phyloP scores from a whole-genome alignment of 306 rosid genomes.

The Trichosanthes truncata region DNA sequence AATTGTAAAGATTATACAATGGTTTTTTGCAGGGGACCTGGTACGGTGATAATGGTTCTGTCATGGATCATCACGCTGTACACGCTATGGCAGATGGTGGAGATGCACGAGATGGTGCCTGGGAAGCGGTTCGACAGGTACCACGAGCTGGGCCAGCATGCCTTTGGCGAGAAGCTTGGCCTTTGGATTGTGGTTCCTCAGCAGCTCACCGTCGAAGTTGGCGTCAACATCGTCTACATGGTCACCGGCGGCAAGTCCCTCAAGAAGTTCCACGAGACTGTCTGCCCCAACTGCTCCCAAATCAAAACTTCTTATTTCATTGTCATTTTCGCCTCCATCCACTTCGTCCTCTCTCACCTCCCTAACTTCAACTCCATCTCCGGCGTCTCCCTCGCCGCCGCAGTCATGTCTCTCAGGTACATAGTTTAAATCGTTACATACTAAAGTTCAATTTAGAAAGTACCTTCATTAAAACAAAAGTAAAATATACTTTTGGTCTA shows the following conservation, averaged over 20 bases:
- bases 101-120: slow-evolving; percentile 91
- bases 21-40: slow-evolving; percentile 83
- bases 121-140: slow-evolving; percentile 74
- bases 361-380: slow-evolving; percentile 78
- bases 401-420: slow-evolving; percentile 66
- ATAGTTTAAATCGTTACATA: too few relatives aligned
- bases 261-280: slow-evolving; percentile 38
- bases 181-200: slow-evolving; percentile 71
- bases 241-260: slow-evolving; percentile 66
- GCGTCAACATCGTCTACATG: slow-evolving; percentile 61
- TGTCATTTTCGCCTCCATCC: slow-evolving; percentile 40
- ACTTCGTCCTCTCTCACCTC: slow-evolving; percentile 50
- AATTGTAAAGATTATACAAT: too few relatives aligned
- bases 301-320: slow-evolving; percentile 45
- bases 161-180: slow-evolving; percentile 68
- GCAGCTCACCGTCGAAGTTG: slow-evolving; percentile 58
- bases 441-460: too few relatives aligned
- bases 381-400: slow-evolving; percentile 53
- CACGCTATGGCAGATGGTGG: slow-evolving; percentile 88
- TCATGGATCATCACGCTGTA: slow-evolving; percentile 78
- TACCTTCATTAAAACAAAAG: too few relatives aligned
- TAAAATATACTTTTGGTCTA: too few relatives aligned
- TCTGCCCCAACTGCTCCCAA: slow-evolving; percentile 28
- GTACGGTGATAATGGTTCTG: slow-evolving; percentile 22
- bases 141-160: slow-evolving; percentile 78